A percentile compares a stretch with the other conserved stretches of the same genome.
Evolutionary conservation across 1,139 yeast species (phyloP).

Genomic region (Candida freyschussii): DNA sequence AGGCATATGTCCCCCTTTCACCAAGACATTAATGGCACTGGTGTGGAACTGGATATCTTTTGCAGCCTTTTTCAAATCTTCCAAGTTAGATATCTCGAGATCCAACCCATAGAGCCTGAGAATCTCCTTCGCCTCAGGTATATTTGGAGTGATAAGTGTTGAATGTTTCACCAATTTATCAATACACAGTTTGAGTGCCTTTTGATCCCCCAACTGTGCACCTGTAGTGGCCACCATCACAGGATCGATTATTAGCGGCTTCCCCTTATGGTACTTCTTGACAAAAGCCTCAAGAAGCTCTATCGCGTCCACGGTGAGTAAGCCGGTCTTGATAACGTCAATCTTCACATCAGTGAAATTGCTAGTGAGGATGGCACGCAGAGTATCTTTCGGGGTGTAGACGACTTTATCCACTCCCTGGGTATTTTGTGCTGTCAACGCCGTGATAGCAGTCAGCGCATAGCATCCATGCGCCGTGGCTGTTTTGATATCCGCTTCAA

Average conservation of each 20-base stretch:
- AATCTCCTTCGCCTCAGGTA: slow-evolving; percentile 55
- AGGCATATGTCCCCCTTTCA: slow-evolving; percentile 82
- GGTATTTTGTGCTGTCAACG: slow-evolving; percentile 82
- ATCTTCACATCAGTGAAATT: slow-evolving; percentile 61
- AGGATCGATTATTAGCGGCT: slow-evolving; percentile 64
- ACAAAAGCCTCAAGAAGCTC: slow-evolving; percentile 39
- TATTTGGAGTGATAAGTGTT: slow-evolving; percentile 72
- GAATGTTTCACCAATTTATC: slow-evolving; percentile 49
- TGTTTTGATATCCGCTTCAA: slow-evolving; percentile 88
- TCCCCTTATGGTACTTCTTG: slow-evolving; percentile 30
- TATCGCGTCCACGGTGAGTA: slow-evolving; percentile 62
- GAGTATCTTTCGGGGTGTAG: slow-evolving; percentile 39
- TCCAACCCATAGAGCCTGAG: slow-evolving; percentile 25
- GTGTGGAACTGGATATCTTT: slow-evolving; percentile 37
- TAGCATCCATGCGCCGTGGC: slow-evolving; percentile 74
- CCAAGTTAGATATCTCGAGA: slow-evolving; percentile 26
- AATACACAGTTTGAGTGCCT: slow-evolving; percentile 42
- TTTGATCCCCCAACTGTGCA: slow-evolving; percentile 44
- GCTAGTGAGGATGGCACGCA: slow-evolving; percentile 46
- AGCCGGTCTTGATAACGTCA: slow-evolving; percentile 77
- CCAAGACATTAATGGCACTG: slow-evolving; percentile 50
- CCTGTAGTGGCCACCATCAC: slow-evolving; percentile 84
- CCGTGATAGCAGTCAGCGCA: slow-evolving; percentile 77
- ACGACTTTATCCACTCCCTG: slow-evolving; percentile 50
- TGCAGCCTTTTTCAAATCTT: slow-evolving; percentile 41